Evolutionary conservation across 176 grass and related monocot genomes (phyloP), one percentile per base, ranked within the genome.

Genomic region (Oryza punctata): DNA sequence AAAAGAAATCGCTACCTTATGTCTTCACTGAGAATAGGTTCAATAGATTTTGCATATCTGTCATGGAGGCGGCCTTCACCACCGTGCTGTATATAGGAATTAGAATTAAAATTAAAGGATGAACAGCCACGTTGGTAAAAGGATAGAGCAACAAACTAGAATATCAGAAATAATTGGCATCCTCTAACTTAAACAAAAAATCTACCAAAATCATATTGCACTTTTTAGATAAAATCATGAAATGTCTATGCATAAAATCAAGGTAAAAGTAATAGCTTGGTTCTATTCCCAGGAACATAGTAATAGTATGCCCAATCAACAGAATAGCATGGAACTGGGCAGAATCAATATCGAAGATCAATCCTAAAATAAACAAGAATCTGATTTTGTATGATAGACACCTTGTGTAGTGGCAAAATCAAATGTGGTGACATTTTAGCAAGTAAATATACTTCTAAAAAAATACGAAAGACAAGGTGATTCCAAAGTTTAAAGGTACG

Each of bases 21-120:
- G 77, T 98, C 93, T 85, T 96, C 93, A 59, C 75, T 92, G 64
- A 90, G 83, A 89, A 98, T 93, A 82, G 96, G 89, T 46, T 87
- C 78, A 37, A 98, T 81, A 65, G 93, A 86, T 83, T 81, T 92
- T 84, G 89, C 85, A 94, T 96, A 98, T 89, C 7, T 83, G 80
- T 94, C 87, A 85, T 77, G 86, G 24, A 98, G 90, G 26, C 93
- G 89, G 3, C 96, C 96, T 81, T 95, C 93, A 90, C 93, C 88
- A 16, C 96, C 93, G 85, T 88, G 85, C 96, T 98, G 77, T 73
- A 85, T 73, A 67, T 50, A 92, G 27, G 66, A 86, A 87, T 68
- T 26, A 63, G 19, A 61, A 24, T 44, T 61, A 66, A 75, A 84
- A 49, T 10, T 70, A 7, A 50, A 65, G 5, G 2, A 78, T 70